Evolutionary conservation across 371 early-diverging fungal genomes (phyloP), one percentile per base, ranked within the genome.

Genomic region (Smittium culicis): DNA sequence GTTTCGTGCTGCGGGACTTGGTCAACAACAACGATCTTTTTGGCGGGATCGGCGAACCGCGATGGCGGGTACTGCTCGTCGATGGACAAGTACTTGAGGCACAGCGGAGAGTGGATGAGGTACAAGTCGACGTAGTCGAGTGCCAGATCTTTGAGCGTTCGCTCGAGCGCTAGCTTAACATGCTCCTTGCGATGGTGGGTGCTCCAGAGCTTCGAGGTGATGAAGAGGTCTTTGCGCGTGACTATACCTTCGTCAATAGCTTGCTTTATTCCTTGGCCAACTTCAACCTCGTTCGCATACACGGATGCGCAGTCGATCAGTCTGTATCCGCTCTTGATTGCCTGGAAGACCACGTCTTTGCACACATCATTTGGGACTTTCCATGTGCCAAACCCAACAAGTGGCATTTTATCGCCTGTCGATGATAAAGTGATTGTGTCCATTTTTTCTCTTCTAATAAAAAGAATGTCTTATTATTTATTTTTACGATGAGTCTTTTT

Each of bases 191-290:
- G 79, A 65, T 90, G 88, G 65, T 83, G 77, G 61, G 85, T 88
- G 77, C 88, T 89, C 94, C 93, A 93, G 29, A 96, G 80, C 82
- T 96, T 95, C 71, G 88, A 85, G 25, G 93, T 93, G 68, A 93
- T 77, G 71, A 92, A 94, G 33, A 94, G 70, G 34, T 90, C 79
- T 34, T 85, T 76, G 33, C 73, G 74, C 31, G 35, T 58, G 11
- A 74, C 74, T n/a, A n/a, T n/a, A n/a, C n/a, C n/a, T n/a, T n/a
- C n/a, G n/a, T n/a, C n/a, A 1, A 69, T 45, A 31, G 73, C 69
- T 16, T 68, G 66, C 1, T 35, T 32, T 8, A 75, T 66, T 1
- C 71, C 75, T 14, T 59, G 31, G 34, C 94, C 94, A 55, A 93
- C 85, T 62, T 90, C 87, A 35, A 81, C 77, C 78, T 95, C 93